Evolutionary conservation across 1,139 yeast genomes (phyloP).

Genomic region (Suhomyces panamericanus): DNA sequence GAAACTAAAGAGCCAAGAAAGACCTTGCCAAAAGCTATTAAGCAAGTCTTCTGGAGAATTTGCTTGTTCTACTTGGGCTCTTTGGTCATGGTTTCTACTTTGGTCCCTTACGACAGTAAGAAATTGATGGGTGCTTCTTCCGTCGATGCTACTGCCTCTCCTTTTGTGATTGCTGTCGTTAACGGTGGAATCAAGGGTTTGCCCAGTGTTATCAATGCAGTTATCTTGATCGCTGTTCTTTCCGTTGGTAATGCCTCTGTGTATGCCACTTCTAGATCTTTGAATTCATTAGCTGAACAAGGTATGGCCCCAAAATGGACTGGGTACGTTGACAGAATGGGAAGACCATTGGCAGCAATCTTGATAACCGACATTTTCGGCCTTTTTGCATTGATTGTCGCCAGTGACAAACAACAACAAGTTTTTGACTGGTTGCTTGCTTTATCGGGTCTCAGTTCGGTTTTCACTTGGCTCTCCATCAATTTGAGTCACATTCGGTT

Average conservation of each 20-base stretch:
- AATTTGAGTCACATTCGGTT: constrained; percentile 76
- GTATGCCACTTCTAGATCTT: constrained; percentile 35
- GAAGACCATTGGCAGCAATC: constrained; percentile 36
- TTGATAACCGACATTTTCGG: constrained; percentile 49
- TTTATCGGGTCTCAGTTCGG: constrained; percentile 77
- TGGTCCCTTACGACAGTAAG: constrained; percentile 45
- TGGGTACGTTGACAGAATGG: constrained; percentile 34
- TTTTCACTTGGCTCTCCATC: constrained; percentile 84
- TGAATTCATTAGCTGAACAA: constrained; percentile 35
- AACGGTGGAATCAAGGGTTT: constrained; percentile 55
- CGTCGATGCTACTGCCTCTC: constrained; percentile 57
- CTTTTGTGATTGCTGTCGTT: constrained; percentile 60
- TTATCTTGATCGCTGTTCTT: constrained; percentile 47
- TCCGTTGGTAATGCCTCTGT: constrained; percentile 50
- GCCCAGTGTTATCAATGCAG: constrained; percentile 54
- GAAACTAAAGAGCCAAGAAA: constrained; percentile 46
- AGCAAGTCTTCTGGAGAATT: constrained; percentile 74
- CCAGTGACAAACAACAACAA: constrained; percentile 59
- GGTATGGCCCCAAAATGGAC: constrained; percentile 35
- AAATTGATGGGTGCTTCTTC: constrained; percentile 36
- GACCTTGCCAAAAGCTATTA: constrained; percentile 71
- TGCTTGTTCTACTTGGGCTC: constrained; percentile 56
- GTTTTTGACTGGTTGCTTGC: constrained; percentile 84
- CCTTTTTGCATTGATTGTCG: constrained; percentile 70
- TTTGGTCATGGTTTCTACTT: constrained; percentile 43